Conservation (phyloP, 805 yeast species). For the Ogataea paraovalis region DNA sequence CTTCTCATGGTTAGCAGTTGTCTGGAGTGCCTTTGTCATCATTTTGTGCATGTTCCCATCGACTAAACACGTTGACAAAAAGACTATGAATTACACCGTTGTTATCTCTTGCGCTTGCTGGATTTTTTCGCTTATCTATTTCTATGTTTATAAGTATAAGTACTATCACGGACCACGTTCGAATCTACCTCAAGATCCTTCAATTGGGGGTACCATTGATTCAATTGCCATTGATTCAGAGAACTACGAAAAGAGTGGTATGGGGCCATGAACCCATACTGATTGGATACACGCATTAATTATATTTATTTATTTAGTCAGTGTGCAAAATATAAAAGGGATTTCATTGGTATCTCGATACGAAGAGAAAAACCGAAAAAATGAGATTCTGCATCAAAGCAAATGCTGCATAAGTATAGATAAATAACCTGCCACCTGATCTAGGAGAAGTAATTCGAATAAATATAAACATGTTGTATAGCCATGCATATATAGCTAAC, state of each 20-base stretch:
- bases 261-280: no score
- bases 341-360: no score
- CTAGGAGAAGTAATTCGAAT: no score
- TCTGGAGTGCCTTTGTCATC: constrained; percentile 51
- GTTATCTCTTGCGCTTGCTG: constrained; percentile 51
- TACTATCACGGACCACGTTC: constrained; percentile 1
- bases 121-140: background rate
- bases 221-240: background rate
- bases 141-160: background rate
- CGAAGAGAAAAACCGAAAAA: no score
- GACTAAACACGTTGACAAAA: constrained; percentile 33
- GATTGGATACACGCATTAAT: no score
- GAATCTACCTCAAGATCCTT: background rate
- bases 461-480: no score
- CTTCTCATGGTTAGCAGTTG: constrained; percentile 40
- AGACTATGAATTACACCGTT: constrained; percentile 65
- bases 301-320: background rate
- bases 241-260: background rate
- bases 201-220: background rate
- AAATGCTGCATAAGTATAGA: no score
- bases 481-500: no score
- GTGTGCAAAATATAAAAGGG: no score
- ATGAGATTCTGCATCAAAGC: no score
- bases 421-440: no score
- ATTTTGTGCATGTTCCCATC: constrained; percentile 62